These are phyloP conservation scores for Eimeria brunetti DNA, from an alignment of 169 alveolate species.

Conservation along the genomic window DNA sequence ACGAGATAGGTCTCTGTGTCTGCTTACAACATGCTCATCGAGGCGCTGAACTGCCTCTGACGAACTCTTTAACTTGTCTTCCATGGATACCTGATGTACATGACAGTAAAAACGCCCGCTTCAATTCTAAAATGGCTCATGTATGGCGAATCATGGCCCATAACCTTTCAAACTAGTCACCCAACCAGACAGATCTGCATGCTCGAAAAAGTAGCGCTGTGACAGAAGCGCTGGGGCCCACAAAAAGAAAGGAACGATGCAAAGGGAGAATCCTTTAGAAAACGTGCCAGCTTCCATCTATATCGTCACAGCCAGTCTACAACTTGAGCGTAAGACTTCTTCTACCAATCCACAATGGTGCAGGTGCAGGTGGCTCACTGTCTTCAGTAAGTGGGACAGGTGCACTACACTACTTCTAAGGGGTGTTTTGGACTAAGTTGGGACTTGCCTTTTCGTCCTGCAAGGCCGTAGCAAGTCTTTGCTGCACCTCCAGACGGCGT, in stretches of 20 bases:
- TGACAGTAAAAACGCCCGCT: neutral
- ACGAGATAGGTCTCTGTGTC: neutral
- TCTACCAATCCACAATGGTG: neutral
- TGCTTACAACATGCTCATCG: conserved; percentile 59
- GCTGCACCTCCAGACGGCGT: conserved; percentile 39
- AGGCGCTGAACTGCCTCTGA: conserved; percentile 47
- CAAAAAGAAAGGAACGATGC: neutral
- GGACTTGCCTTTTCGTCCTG: conserved; percentile 65
- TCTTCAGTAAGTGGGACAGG: neutral
- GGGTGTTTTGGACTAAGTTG: neutral
- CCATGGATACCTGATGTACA: conserved; percentile 55
- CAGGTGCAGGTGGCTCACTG: neutral
- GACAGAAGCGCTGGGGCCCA: neutral
- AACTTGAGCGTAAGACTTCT: neutral
- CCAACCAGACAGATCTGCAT: neutral
- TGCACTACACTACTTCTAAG: neutral
- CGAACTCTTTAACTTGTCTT: conserved; percentile 52
- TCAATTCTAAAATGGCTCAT: neutral
- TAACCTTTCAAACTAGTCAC: neutral
- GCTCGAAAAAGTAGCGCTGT: neutral
- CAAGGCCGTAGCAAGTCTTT: conserved; percentile 34
- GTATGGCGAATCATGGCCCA: neutral
- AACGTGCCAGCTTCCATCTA: neutral
- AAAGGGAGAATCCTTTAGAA: neutral
- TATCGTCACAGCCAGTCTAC: neutral